phyloP scores from a whole-genome alignment of 306 rosid species.

The Lupinus albus region DNA sequence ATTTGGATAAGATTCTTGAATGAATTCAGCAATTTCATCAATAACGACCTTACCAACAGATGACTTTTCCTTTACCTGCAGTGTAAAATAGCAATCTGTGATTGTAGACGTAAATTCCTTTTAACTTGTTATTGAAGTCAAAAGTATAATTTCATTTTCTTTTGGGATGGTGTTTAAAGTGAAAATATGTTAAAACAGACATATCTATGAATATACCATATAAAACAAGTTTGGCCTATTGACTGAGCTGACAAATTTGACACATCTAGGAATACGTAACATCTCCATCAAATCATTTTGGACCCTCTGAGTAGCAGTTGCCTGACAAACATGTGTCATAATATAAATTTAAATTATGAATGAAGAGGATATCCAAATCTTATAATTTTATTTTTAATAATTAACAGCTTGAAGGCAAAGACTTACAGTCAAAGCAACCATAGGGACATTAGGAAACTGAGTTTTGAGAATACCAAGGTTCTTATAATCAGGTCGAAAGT shows the following conservation, averaged over 20 bases:
- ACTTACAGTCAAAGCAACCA: conserved; percentile 89
- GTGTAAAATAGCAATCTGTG: conserved; percentile 29
- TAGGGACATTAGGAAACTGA: conserved; percentile 86
- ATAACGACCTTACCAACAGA: conserved; percentile 78
- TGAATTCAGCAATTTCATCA: conserved; percentile 77
- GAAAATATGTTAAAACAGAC: conserved; percentile 17
- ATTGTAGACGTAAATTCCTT: conserved; percentile 20
- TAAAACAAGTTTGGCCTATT: conserved; percentile 90
- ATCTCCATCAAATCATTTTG: conserved; percentile 89
- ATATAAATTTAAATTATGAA: conserved; percentile 25
- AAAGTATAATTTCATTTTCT: conserved; percentile 3
- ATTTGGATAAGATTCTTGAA: conserved; percentile 74
- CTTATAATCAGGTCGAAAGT: conserved; percentile 96
- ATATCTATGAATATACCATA: conserved; percentile 53
- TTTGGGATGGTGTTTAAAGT: background rate
- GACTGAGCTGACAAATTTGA: conserved; percentile 94
- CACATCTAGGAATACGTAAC: conserved; percentile 85
- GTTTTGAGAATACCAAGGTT: conserved; percentile 93
- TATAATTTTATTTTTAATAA: conserved; percentile 22
- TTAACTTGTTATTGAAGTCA: conserved; percentile 27
- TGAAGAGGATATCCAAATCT: conserved; percentile 26
- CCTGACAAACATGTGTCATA: conserved; percentile 53
- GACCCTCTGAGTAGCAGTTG: conserved; percentile 96
- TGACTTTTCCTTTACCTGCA: conserved; percentile 85
- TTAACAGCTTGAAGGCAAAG: conserved; percentile 26